A percentile compares a stretch with the other conserved stretches of the same genome.
These are phyloP conservation scores for Aspergillus persii DNA, from an alignment of 2,329 filamentous ascomycete species.

Conservation along the genomic window DNA sequence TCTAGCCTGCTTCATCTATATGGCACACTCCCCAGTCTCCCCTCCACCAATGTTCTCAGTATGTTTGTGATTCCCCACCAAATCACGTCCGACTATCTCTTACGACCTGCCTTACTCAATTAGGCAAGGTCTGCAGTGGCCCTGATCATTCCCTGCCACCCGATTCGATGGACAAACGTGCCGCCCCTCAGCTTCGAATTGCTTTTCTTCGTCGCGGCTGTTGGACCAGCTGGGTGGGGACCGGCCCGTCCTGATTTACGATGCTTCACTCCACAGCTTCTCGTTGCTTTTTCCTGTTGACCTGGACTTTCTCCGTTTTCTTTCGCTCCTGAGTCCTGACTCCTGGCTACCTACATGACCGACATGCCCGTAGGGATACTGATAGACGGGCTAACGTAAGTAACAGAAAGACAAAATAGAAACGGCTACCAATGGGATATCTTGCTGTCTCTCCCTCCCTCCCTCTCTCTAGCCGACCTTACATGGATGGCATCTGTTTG, in stretches of 20 bases:
- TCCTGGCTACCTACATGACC: too few species aligned
- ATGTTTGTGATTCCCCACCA: too few species aligned
- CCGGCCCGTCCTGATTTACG: too few species aligned
- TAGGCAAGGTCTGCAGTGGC: too few species aligned
- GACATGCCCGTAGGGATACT: too few species aligned
- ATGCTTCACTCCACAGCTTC: neutral
- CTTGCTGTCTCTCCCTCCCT: too few species aligned
- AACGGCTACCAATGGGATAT: neutral
- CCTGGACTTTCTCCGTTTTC: neutral
- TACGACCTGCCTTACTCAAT: too few species aligned
- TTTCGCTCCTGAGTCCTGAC: neutral
- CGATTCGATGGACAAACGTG: neutral
- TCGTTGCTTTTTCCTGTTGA: neutral
- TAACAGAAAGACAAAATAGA: neutral
- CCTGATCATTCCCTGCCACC: neutral
- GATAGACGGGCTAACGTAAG: too few species aligned
- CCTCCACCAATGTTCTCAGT: too few species aligned
- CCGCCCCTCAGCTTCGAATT: neutral
- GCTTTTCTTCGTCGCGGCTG: neutral
- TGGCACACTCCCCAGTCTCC: too few species aligned
- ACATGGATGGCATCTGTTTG: neutral
- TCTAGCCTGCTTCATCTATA: too few species aligned
- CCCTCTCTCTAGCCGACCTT: neutral
- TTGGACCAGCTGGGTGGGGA: neutral
- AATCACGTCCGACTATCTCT: too few species aligned